Evolutionary conservation across 164 flowering plant genomes (phyloP), one percentile per base, ranked within the genome.

Genomic region (Warburgia ugandensis): DNA sequence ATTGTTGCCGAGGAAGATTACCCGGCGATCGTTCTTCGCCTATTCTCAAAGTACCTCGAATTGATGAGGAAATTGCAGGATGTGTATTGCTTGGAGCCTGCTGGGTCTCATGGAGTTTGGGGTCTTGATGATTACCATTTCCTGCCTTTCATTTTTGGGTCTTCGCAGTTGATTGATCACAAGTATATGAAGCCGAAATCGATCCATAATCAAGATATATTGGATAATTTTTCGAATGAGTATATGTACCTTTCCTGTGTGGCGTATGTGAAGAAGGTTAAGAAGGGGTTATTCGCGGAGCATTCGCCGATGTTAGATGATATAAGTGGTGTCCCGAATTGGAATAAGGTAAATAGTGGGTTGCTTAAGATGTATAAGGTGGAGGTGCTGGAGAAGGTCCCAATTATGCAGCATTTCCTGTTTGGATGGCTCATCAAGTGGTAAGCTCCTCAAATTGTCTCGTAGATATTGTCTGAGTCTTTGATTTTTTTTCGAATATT

Each of bases 41-140:
- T 80, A 45, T 87, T 92, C 50, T 82, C 80, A 11, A 85, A 73
- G 71, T 92, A 92, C 52, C 59, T 92, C 26, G 95, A 78, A 6
- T 42, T 92, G 71, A 85, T 88, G 98, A 77, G 96, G 70, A 78
- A 76, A 33, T 65, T 92, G 74, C 98, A 69, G 58, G 28, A 6
- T 17, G 63, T 61, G n/a, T 91, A 91, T 46, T 66, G 68, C 47
- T 67, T 91, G 29, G 98, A 87, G 68, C 98, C 94, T 1, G 98
- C 98, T 1, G 98, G 98, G 13, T 92, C 98, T 1, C 98, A 92
- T 49, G 98, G 98, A 1, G 96, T 92, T 59, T 92, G 98, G 98
- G 96, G 96, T 3, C 74, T 87, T 4, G 96, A 92, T 66, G 98
- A 92, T 51, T 92, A 83, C 40, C 95, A 88, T 66, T 92, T 92